phyloP scores from a whole-genome alignment of 805 yeast genomes.

The Alloascoidea hylecoeti region DNA sequence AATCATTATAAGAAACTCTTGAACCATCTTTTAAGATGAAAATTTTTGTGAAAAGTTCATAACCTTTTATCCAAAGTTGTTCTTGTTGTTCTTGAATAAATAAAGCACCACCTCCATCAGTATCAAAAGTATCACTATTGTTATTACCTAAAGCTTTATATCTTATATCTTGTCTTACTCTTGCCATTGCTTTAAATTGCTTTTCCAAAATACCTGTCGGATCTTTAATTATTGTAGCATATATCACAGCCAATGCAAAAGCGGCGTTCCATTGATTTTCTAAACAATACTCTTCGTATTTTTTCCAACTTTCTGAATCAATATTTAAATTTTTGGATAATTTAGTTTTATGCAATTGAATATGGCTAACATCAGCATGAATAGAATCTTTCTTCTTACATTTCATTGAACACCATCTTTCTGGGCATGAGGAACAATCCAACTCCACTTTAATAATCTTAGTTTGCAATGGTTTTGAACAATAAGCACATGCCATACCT shows the following conservation, averaged over 20 bases:
- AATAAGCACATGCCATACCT: slow-evolving; percentile 60
- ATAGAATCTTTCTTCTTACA: slow-evolving; percentile 42
- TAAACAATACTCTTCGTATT: slow-evolving; percentile 45
- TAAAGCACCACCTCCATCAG: slow-evolving; percentile 31
- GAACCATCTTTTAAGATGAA: slow-evolving; percentile 10
- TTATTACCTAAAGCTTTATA: slow-evolving; percentile 31
- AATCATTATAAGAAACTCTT: slow-evolving; percentile 34
- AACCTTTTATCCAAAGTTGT: slow-evolving; percentile 45
- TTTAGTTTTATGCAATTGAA: slow-evolving; percentile 20
- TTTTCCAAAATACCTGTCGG: slow-evolving; percentile 20
- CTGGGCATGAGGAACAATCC: slow-evolving; percentile 51
- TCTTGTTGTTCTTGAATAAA: slow-evolving; percentile 43
- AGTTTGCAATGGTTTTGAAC: slow-evolving; percentile 40
- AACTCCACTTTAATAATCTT: slow-evolving; percentile 22
- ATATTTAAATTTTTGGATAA: slow-evolving; percentile 16
- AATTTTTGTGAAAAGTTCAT: slow-evolving; percentile 35
- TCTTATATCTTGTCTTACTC: slow-evolving; percentile 52
- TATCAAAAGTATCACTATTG: slow-evolving; percentile 32
- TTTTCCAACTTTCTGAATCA: slow-evolving; percentile 33
- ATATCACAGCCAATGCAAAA: slow-evolving; percentile 45
- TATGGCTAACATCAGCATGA: slow-evolving; percentile 48
- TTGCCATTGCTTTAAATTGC: slow-evolving; percentile 51
- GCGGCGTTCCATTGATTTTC: slow-evolving; percentile 58
- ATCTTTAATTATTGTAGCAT: slow-evolving; percentile 30
- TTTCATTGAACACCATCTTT: slow-evolving; percentile 53